A percentile compares a stretch with the other conserved stretches of the same genome.
These are phyloP conservation scores for Fusarium mundagurra DNA, from an alignment of 2,329 filamentous ascomycete genomes.

Conservation along the genomic window DNA sequence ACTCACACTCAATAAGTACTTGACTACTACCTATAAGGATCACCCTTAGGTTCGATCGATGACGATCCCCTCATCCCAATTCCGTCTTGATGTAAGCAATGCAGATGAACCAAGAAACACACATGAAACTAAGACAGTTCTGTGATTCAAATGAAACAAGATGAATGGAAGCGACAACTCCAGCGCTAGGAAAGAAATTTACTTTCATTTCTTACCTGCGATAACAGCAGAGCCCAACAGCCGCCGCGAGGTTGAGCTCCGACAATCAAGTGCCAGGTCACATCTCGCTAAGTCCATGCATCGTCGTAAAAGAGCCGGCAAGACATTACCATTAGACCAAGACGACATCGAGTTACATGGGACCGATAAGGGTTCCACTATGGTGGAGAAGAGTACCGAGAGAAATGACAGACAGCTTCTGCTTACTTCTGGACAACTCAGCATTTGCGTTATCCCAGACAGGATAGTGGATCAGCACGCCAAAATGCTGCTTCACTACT, in stretches of 20 bases:
- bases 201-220: neutral
- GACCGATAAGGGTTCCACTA: fast-evolving
- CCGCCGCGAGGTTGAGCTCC: constrained; percentile 9
- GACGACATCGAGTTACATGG: fast-evolving
- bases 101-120: fast-evolving
- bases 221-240: neutral
- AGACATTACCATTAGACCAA: fast-evolving
- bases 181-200: fast-evolving
- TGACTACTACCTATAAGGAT: too few species aligned
- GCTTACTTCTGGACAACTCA: neutral
- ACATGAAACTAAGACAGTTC: fast-evolving
- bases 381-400: fast-evolving
- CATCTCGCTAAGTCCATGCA: constrained; percentile 1
- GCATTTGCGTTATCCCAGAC: neutral
- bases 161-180: fast-evolving
- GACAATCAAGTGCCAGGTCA: constrained; percentile 4
- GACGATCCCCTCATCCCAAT: neutral
- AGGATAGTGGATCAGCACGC: neutral
- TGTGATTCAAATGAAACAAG: fast-evolving
- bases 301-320: neutral
- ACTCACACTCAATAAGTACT: too few species aligned
- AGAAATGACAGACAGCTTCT: neutral
- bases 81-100: neutral
- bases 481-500: constrained; percentile 7
- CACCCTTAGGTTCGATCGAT: neutral